phyloP scores from a whole-genome alignment of 2,329 filamentous ascomycete genomes.

The Xylaria multiplex region DNA sequence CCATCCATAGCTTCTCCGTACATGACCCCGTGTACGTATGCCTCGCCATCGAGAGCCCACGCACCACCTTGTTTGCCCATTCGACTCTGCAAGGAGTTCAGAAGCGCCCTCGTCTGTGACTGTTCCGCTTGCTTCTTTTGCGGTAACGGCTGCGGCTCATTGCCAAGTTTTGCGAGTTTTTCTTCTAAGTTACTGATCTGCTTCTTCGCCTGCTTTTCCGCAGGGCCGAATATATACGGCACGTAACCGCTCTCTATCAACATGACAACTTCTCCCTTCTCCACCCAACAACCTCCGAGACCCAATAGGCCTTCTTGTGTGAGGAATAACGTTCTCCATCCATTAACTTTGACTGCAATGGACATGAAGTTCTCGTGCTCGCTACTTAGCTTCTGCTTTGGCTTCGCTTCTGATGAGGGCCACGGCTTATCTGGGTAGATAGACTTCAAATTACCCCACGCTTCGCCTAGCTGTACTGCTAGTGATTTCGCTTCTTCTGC shows the following conservation, averaged over 20 bases:
- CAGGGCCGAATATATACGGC: constrained; percentile 18
- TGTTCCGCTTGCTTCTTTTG: background rate
- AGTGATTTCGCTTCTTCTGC: constrained; percentile 9
- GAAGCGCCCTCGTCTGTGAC: background rate
- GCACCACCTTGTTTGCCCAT: constrained; percentile 3
- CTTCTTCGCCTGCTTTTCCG: constrained; percentile 1
- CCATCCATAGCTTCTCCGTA: constrained; percentile 8
- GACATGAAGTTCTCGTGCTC: background rate
- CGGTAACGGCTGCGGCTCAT: background rate
- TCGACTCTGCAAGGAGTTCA: background rate
- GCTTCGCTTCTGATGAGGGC: constrained; percentile 9
- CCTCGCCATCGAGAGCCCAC: constrained; percentile 13
- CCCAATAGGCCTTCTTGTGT: background rate
- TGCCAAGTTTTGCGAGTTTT: background rate
- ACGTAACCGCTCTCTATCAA: constrained; percentile 27
- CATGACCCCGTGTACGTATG: constrained; percentile 24
- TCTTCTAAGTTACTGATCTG: background rate
- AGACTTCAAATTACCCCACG: constrained; percentile 3
- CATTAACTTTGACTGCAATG: background rate
- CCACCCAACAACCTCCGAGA: constrained; percentile 10
- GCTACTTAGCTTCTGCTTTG: background rate
- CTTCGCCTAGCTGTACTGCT: background rate
- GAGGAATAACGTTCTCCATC: background rate
- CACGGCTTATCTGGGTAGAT: constrained; percentile 5
- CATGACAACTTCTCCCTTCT: constrained; percentile 25